Evolutionary conservation across 345 rosid genomes (phyloP).

Genomic region (Acer saccharum): DNA sequence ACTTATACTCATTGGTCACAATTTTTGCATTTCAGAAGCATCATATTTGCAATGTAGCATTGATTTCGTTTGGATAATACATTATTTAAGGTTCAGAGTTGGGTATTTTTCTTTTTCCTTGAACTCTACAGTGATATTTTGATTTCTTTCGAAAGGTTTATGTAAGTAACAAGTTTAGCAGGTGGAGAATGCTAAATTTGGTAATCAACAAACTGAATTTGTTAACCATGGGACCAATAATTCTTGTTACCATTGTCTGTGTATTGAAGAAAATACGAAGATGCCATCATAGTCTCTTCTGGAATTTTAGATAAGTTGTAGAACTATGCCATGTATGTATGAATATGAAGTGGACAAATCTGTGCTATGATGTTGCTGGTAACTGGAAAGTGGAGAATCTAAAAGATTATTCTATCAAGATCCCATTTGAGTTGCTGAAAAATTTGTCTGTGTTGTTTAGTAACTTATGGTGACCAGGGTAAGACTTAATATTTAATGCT

Average conservation of each 20-base stretch:
- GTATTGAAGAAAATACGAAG: background rate
- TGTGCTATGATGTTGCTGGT: background rate
- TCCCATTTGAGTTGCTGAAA: too few species aligned
- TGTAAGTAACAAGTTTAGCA: background rate
- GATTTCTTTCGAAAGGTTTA: background rate
- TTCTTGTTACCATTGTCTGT: too few species aligned
- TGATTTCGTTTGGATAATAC: background rate
- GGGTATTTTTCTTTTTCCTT: background rate
- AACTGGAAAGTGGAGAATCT: too few species aligned
- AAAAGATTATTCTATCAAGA: too few species aligned
- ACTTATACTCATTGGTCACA: background rate
- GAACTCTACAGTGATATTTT: background rate
- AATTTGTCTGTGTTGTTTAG: too few species aligned
- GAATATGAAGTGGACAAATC: background rate
- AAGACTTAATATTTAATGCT: too few species aligned
- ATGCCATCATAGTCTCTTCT: background rate
- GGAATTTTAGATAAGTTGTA: background rate
- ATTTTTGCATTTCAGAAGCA: background rate
- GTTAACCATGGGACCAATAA: background rate
- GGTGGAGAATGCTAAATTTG: background rate
- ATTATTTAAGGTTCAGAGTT: background rate
- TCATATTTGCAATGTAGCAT: background rate
- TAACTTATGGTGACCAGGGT: too few species aligned
- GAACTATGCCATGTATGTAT: background rate
- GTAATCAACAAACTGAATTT: background rate